Evolutionary conservation across 1,139 yeast genomes (phyloP), one percentile per base, ranked within the genome.

Genomic region (Scheffersomyces stambukii): DNA sequence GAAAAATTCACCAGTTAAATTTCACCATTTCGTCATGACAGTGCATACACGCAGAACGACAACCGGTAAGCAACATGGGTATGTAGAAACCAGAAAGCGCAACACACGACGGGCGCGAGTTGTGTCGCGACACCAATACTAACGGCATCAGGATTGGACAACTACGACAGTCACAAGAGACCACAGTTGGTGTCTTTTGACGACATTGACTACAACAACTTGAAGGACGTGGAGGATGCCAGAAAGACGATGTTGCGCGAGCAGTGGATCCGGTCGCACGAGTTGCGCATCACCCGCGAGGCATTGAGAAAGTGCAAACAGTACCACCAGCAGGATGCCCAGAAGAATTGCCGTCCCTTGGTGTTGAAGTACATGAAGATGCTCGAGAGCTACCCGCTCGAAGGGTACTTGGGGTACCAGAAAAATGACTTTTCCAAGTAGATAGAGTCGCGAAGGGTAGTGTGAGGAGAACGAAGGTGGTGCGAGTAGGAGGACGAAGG

Each of bases 111-210:
- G 10, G 8, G 7, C 10, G 4, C n/a, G 3, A 11, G 12, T 9
- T 4, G 9, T 21, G 24, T 36, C 36, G 33, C n/a, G 29, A 29
- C 11, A 25, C 5, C n/a, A 3, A 21, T 3, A 13, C 4, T 28
- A 60, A 67, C 55, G 24, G 4, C 3, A 7, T 11, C 23, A 25
- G 38, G 35, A 14, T 53, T 64, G 45, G 57, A 56, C 37, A 54
- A 54, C 39, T 67, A 66, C 54, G 62, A 54, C 28, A 64, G 64
- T 55, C 83, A 81, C 57, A 59, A 61, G 46, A 74, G 85, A 60
- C 80, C 85, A 30, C 85, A 81, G 46, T 69, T 76, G 48, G 91
- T 82, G 39, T 83, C 94, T 22, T 84, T 84, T 50, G 94, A 84
- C 59, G 86, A 80, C 44, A 81, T 84, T 40, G 84, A 81, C 60